Percentiles rank a stretch among this genome's conserved stretches.
Conservation (phyloP, 2,329 filamentous ascomycete species). For the Trichophyton schoenleinii region DNA sequence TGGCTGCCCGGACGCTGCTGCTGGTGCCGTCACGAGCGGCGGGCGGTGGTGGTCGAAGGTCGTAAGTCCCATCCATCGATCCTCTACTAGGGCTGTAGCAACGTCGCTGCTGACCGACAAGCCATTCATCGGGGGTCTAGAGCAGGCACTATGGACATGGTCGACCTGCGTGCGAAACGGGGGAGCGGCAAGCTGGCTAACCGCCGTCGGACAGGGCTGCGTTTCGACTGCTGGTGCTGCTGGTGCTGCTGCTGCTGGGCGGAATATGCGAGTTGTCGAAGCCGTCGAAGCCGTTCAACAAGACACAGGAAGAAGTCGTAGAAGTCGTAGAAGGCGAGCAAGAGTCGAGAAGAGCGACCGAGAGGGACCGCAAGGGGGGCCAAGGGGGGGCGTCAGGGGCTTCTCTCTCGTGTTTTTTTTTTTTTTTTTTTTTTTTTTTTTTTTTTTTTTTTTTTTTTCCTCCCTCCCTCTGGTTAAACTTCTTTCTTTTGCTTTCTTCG, state of each 20-base stretch:
- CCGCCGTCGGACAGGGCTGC: neutral
- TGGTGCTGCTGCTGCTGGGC: neutral
- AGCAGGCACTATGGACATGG: constrained; percentile 1
- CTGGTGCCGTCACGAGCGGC: constrained; percentile 10
- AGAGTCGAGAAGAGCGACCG: neutral
- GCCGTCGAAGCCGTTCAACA: too few species aligned
- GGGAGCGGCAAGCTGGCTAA: neutral
- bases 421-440: neutral
- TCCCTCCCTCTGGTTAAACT: too few species aligned
- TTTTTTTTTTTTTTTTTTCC: neutral
- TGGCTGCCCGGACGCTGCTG: constrained; percentile 35
- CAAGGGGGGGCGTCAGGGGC: neutral
- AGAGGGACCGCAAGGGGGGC: neutral
- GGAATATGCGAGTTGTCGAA: neutral
- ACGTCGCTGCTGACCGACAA: neutral
- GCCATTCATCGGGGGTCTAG: constrained; percentile 1
- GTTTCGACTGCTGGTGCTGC: neutral
- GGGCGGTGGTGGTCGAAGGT: neutral
- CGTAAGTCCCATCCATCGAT: neutral
- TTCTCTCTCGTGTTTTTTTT: neutral
- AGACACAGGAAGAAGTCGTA: too few species aligned
- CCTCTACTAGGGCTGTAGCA: neutral
- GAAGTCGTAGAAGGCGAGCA: neutral
- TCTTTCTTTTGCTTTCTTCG: neutral
- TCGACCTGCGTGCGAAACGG: neutral